Conservation (phyloP, 2,329 filamentous ascomycete species). For the Fusarium xyrophilum region DNA sequence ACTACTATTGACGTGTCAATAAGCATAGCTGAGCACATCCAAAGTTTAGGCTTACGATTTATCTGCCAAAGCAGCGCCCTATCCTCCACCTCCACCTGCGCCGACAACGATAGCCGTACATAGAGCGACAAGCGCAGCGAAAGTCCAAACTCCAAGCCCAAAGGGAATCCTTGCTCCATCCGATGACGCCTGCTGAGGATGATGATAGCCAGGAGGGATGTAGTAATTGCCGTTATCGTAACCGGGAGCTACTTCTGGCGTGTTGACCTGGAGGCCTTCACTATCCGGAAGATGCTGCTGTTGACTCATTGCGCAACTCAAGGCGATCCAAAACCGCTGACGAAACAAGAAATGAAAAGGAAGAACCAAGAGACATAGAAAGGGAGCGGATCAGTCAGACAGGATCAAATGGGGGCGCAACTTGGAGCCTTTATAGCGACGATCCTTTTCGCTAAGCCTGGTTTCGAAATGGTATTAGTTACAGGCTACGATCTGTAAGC, state of each 20-base stretch:
- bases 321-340: background rate
- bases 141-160: slow-evolving; percentile 29
- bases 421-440: slow-evolving; percentile 12
- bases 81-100: slow-evolving; percentile 26
- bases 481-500: slow-evolving; percentile 23
- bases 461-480: slow-evolving; percentile 16
- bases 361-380: background rate
- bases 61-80: slow-evolving; percentile 24
- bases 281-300: slow-evolving; percentile 6
- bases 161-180: slow-evolving; percentile 14
- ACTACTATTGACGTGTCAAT: background rate
- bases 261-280: slow-evolving; percentile 30
- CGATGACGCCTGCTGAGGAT: background rate
- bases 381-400: background rate
- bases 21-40: accelerated
- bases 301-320: slow-evolving; percentile 17
- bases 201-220: slow-evolving; percentile 10
- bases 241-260: slow-evolving; percentile 9
- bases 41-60: slow-evolving; percentile 5
- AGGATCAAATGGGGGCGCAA: background rate
- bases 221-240: slow-evolving; percentile 15
- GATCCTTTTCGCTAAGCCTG: slow-evolving; percentile 1
- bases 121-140: slow-evolving; percentile 23
- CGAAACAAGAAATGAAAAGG: background rate
- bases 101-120: slow-evolving; percentile 26